Evolutionary conservation across 345 rosid species (phyloP).

Genomic region (Pistacia vera): DNA sequence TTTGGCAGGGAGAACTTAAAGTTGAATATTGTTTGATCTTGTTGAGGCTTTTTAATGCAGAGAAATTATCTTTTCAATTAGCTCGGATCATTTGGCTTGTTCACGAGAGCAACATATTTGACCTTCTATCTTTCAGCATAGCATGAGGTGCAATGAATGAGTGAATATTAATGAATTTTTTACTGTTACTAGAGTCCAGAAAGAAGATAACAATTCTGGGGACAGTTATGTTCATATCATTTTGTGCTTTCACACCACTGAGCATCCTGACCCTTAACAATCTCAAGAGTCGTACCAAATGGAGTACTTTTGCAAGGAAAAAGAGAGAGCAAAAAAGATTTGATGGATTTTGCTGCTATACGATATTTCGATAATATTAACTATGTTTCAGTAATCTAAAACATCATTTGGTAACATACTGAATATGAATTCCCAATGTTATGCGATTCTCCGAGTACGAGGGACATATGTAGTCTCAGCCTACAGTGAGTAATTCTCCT

Average conservation of each 20-base stretch:
- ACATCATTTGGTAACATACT: too few species aligned
- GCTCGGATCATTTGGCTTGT: too few species aligned
- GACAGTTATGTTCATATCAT: not conserved
- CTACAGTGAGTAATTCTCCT: not conserved
- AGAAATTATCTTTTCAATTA: too few species aligned
- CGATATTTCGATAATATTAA: too few species aligned
- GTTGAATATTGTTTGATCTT: constrained; percentile 5
- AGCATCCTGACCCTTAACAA: not conserved
- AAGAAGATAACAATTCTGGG: not conserved
- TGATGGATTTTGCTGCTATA: too few species aligned
- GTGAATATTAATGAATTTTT: not conserved
- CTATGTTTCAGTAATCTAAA: too few species aligned
- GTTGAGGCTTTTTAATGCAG: too few species aligned
- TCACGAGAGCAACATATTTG: too few species aligned
- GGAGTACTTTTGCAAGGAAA: not conserved
- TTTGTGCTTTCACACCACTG: not conserved
- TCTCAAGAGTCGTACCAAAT: not conserved
- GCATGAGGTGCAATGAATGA: not conserved
- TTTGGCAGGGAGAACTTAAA: not conserved
- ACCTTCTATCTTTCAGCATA: too few species aligned
- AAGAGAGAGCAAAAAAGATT: not conserved
- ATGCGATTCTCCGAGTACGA: not conserved
- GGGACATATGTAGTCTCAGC: not conserved
- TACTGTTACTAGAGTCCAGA: not conserved
- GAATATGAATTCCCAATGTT: too few species aligned